These are phyloP conservation scores for Fragaria vesca DNA, from an alignment of 306 rosid genomes.

Conservation along the genomic window DNA sequence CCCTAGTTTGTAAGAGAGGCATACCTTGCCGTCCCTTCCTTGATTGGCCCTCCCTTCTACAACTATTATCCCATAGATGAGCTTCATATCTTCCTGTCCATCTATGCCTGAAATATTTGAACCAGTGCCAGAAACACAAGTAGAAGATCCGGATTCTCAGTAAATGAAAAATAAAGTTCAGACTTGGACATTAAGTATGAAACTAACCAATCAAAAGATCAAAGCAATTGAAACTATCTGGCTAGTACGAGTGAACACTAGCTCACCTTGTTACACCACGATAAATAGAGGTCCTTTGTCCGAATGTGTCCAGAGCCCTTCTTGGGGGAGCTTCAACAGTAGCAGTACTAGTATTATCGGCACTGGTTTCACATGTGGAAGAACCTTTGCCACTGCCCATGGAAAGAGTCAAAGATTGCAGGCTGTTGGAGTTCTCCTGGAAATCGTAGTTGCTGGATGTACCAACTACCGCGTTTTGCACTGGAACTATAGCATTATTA, in stretches of 20 bases:
- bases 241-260: background rate
- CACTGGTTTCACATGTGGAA: constrained; percentile 62
- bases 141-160: background rate
- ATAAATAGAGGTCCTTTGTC: constrained; percentile 96
- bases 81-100: constrained; percentile 99
- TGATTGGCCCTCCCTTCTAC: constrained; percentile 99
- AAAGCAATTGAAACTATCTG: background rate
- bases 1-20: constrained; percentile 12
- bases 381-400: constrained; percentile 92
- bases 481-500: constrained; percentile 35
- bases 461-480: constrained; percentile 50
- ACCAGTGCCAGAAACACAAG: background rate
- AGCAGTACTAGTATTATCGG: constrained; percentile 44
- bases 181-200: background rate
- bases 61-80: constrained; percentile 98
- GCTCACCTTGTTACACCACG: constrained; percentile 90
- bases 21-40: constrained; percentile 99
- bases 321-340: constrained; percentile 63
- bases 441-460: constrained; percentile 50
- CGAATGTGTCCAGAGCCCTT: constrained; percentile 85
- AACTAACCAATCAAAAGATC: background rate
- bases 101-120: constrained; percentile 59
- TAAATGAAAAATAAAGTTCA: background rate
- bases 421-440: constrained; percentile 63
- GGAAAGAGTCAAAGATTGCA: constrained; percentile 82